Conservation (phyloP, 2,329 filamentous ascomycete species). For the Alternaria burnsii region DNA sequence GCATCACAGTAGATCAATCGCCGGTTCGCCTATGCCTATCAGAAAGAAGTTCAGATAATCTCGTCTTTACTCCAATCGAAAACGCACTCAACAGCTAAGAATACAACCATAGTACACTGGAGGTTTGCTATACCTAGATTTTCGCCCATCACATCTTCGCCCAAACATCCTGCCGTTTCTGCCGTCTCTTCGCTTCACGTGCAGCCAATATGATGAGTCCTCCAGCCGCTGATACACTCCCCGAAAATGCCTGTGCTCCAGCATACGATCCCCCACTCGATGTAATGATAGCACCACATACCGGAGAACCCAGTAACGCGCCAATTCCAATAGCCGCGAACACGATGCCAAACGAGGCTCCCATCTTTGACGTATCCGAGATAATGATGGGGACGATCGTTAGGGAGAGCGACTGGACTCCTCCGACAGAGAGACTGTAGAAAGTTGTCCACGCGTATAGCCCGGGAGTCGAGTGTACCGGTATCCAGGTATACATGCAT, state of each 20-base stretch:
- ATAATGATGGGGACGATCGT: not conserved
- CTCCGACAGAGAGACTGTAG: not conserved
- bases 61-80: too few relatives aligned
- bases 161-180: not conserved
- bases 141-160: not conserved
- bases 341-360: not conserved
- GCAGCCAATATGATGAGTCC: not conserved
- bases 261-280: not conserved
- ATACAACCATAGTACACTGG: not conserved
- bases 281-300: not conserved
- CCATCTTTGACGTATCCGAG: not conserved
- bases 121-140: not conserved
- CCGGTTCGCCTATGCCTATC: too few relatives aligned
- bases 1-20: too few relatives aligned
- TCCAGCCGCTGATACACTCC: not conserved
- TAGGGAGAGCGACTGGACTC: not conserved
- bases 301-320: not conserved
- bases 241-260: not conserved
- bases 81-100: too few relatives aligned
- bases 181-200: not conserved
- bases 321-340: not conserved
- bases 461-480: not conserved
- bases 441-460: not conserved
- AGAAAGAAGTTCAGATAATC: too few relatives aligned
- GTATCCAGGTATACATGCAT: conserved; percentile 1